These are phyloP conservation scores for Prunus davidiana DNA, from an alignment of 306 rosid genomes.

Conservation along the genomic window DNA sequence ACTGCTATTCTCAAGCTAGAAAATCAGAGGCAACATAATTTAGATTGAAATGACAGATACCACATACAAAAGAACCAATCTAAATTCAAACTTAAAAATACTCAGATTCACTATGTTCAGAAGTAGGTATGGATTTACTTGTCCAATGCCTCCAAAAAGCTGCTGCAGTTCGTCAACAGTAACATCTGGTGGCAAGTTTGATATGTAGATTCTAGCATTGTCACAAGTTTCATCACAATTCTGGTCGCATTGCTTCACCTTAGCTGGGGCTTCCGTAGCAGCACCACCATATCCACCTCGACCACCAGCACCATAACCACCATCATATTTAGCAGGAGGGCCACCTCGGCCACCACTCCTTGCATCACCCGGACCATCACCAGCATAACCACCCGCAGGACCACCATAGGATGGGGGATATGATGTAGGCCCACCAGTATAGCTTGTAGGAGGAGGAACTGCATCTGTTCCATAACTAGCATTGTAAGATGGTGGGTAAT, in stretches of 20 bases:
- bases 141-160: constrained; percentile 99
- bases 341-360: constrained; percentile 62
- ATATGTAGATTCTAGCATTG: constrained; percentile 95
- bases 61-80: not conserved
- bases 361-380: constrained; percentile 46
- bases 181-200: constrained; percentile 93
- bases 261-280: constrained; percentile 59
- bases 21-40: not conserved
- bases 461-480: constrained; percentile 77
- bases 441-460: constrained; percentile 89
- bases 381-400: constrained; percentile 58
- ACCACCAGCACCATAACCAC: constrained; percentile 52
- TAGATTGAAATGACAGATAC: not conserved
- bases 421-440: constrained; percentile 76
- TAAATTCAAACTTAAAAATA: not conserved
- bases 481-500: constrained; percentile 53
- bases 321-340: constrained; percentile 49
- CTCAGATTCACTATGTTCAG: constrained; percentile 11
- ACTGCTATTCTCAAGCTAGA: not conserved
- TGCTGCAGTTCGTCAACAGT: constrained; percentile 78
- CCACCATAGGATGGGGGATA: constrained; percentile 91
- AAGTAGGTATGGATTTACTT: constrained; percentile 57
- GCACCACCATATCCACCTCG: constrained; percentile 73
- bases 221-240: constrained; percentile 86
- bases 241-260: constrained; percentile 91